Evolutionary conservation across 192 early-diverging fungal species (phyloP), one percentile per base, ranked within the genome.

Genomic region (Paraglomus brasilianum): DNA sequence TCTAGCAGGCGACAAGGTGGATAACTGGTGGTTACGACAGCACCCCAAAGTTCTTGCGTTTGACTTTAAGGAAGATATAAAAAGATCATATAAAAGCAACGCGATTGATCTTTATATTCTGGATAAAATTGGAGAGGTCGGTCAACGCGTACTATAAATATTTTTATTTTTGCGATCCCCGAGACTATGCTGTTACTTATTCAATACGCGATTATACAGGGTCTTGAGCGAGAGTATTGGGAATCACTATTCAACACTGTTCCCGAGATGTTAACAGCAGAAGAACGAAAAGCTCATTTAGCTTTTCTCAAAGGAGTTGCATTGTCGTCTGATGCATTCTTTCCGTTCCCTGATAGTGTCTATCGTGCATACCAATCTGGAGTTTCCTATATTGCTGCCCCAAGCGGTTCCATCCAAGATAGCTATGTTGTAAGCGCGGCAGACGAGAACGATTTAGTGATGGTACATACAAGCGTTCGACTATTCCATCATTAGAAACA

Each of bases 401-500:
- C 97, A 17, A 88, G 87, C 68, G 97, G 97, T 50, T 91, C 89
- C 40, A 92, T 98, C 68, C 87, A 89, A 86, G 97, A 98, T 74
- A 73, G 85, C 11, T 87, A 79, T 36, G 93, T 98, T 44, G 88
- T 98, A 62, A 82, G 86, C 22, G 78, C 87, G 22, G 92, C 93
- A 49, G 89, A 98, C 66, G 81, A 84, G 22, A 85, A 92, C 79
- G 77, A 84, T 71, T 93, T 98, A 81, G 89, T 86, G 5, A 57
- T 95, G 69, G 88, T 83, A 22, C 95, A 96, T 79, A 98, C 97
- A 61, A 84, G 84, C 66, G 85, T 91, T 70, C 84, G 96, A 63
- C 87, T 98, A 53, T 98, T 98, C 92, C 95, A 97, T 80, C 96
- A 98, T 80, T 98, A 85, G n/a, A n/a, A n/a, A n/a, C n/a, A n/a